phyloP scores from a whole-genome alignment of 306 rosid genomes.

The Prunus persica region DNA sequence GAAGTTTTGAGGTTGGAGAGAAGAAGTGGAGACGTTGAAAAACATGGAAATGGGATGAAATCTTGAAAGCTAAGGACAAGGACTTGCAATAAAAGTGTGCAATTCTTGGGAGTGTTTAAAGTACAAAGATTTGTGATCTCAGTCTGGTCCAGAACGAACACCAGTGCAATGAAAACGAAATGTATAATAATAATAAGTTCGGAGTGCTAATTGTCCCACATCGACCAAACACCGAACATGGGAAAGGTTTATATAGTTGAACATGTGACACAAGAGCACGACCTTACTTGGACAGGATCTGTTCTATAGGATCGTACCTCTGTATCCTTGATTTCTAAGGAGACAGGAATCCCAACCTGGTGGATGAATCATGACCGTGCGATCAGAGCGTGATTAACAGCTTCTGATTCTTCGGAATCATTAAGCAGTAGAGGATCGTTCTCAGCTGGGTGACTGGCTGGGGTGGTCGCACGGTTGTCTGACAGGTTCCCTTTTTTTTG shows the following conservation, averaged over 20 bases:
- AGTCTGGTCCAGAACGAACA: not conserved
- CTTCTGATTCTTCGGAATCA: not conserved
- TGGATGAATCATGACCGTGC: slow-evolving; percentile 23
- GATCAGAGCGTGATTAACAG: slow-evolving; percentile 31
- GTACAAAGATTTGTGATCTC: not conserved
- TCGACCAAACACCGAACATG: not conserved
- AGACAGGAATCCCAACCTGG: slow-evolving; percentile 27
- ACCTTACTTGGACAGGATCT: slow-evolving; percentile 27
- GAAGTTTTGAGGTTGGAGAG: too few relatives aligned
- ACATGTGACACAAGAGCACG: rapidly evolving
- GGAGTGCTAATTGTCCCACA: not conserved
- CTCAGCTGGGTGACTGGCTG: not conserved
- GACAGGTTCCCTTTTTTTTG: not conserved
- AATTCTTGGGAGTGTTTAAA: not conserved
- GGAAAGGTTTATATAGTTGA: too few relatives aligned
- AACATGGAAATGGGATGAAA: too few relatives aligned
- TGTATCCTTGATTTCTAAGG: not conserved
- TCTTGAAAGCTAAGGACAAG: too few relatives aligned
- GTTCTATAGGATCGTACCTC: slow-evolving; percentile 25
- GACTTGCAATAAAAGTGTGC: too few relatives aligned
- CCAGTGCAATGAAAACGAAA: too few relatives aligned
- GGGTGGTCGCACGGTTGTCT: slow-evolving; percentile 3
- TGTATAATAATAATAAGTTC: slow-evolving; percentile 13
- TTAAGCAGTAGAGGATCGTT: slow-evolving; percentile 18
- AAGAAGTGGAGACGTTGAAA: too few relatives aligned